Conservation (phyloP, 2,329 filamentous ascomycete species). For the Cladosporium sphaerospermum region DNA sequence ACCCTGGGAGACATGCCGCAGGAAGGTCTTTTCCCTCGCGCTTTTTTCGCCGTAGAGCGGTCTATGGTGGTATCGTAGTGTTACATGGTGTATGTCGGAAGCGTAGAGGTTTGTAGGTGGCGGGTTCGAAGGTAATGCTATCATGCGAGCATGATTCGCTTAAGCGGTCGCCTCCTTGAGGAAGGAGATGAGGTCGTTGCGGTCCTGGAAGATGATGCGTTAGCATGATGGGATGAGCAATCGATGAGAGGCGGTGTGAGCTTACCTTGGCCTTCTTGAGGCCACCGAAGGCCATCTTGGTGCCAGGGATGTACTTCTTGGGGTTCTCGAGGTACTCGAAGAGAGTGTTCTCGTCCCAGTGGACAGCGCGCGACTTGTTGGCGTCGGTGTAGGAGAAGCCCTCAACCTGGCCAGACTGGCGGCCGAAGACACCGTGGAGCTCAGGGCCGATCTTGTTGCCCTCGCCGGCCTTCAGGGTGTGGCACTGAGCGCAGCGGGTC, state of each 20-base stretch:
- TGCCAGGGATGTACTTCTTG: conserved; percentile 99
- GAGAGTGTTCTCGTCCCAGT: conserved; percentile 79
- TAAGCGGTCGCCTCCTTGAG: conserved; percentile 66
- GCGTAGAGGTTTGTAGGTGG: background rate
- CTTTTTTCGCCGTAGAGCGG: conserved; percentile 4
- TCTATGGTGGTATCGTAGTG: conserved; percentile 12
- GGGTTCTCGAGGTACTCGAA: conserved; percentile 99
- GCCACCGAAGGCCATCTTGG: conserved; percentile 99
- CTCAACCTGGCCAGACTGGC: conserved; percentile 83
- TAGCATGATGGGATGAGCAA: background rate
- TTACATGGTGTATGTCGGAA: conserved; percentile 3
- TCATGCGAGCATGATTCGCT: conserved; percentile 28
- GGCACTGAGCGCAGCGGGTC: conserved; percentile 97
- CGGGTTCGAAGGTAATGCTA: background rate
- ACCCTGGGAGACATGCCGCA: conserved; percentile 5
- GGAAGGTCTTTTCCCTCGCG: conserved; percentile 6
- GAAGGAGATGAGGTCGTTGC: conserved; percentile 94
- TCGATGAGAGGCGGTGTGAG: background rate
- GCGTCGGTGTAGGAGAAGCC: conserved; percentile 98
- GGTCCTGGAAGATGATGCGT: conserved; percentile 40
- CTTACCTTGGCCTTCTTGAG: conserved; percentile 96
- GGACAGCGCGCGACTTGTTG: conserved; percentile 95
- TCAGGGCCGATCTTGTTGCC: conserved; percentile 98
- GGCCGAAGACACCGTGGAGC: conserved; percentile 95
- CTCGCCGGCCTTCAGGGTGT: conserved; percentile 85